Percentiles rank a stretch among this genome's conserved stretches.
These are phyloP conservation scores for Boletus rubropictus DNA, from an alignment of 768 basidiomycete genomes.

Conservation along the genomic window DNA sequence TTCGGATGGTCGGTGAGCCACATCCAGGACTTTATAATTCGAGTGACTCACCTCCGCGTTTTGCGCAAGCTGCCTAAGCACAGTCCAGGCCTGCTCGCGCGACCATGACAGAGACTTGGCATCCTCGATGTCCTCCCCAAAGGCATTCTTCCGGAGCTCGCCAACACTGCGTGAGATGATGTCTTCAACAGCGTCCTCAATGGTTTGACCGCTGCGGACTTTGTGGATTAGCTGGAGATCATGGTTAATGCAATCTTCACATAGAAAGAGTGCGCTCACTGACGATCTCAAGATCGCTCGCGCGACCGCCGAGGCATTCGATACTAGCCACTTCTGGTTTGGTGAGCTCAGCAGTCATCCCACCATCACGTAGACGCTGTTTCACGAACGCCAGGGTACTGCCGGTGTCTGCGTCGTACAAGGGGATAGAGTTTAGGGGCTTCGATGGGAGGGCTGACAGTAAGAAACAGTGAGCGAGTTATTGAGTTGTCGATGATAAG, in stretches of 20 bases:
- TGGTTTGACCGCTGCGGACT: conserved; percentile 62
- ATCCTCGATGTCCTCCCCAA: conserved; percentile 89
- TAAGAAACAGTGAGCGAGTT: not conserved
- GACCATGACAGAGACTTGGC: conserved; percentile 80
- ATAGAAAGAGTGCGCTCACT: conserved; percentile 22
- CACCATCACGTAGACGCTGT: conserved; percentile 63
- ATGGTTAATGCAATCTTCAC: not conserved
- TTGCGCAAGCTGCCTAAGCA: conserved; percentile 68
- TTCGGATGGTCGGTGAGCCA: not conserved
- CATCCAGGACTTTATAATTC: conserved; percentile 9
- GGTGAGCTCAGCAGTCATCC: conserved; percentile 49
- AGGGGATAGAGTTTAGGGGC: conserved; percentile 69
- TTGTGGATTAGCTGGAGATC: conserved; percentile 71
- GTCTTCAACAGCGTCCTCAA: conserved; percentile 85
- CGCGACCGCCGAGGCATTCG: conserved; percentile 79
- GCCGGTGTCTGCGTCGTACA: conserved; percentile 79
- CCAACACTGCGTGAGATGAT: conserved; percentile 74
- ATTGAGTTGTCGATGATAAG: not conserved
- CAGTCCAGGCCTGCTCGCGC: conserved; percentile 80
- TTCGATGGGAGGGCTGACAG: conserved; percentile 72
- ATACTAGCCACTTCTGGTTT: conserved; percentile 52
- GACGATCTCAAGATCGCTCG: conserved; percentile 83
- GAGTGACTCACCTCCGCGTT: conserved; percentile 48
- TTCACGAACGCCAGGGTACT: conserved; percentile 79
- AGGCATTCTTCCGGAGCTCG: conserved; percentile 85